These are phyloP conservation scores for Sclerotinia trifoliorum DNA, from an alignment of 2,329 filamentous ascomycete genomes.

Conservation along the genomic window DNA sequence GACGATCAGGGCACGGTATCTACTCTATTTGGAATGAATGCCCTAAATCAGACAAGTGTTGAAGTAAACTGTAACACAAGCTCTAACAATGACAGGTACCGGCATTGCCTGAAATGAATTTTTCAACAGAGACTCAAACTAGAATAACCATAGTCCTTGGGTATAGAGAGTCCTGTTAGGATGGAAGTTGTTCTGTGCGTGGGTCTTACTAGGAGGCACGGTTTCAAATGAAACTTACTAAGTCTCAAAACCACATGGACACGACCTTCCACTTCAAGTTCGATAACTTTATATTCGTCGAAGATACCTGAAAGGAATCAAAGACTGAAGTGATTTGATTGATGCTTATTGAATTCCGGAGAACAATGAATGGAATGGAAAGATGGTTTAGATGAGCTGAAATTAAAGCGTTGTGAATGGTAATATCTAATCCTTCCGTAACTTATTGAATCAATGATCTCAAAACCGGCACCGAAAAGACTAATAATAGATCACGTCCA, in stretches of 20 bases:
- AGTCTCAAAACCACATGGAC: constrained; percentile 19
- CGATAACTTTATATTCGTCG: background rate
- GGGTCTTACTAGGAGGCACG: background rate
- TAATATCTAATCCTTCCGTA: background rate
- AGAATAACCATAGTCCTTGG: background rate
- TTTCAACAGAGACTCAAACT: background rate
- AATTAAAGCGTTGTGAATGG: background rate
- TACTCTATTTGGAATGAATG: constrained; percentile 20
- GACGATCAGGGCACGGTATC: constrained; percentile 24
- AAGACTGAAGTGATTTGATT: background rate
- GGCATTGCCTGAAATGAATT: background rate
- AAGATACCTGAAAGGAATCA: background rate
- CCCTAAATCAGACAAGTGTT: background rate
- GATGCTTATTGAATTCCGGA: constrained; percentile 4
- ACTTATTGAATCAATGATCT: background rate
- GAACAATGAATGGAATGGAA: background rate
- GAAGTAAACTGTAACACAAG: constrained; percentile 21
- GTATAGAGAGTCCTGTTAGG: background rate
- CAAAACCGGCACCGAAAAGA: background rate
- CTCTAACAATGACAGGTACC: constrained; percentile 21
- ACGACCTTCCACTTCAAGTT: background rate
- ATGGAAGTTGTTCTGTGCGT: constrained; percentile 6
- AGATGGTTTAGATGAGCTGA: background rate
- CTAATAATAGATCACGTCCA: background rate
- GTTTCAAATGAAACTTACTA: constrained; percentile 24